Evolutionary conservation across 768 basidiomycete genomes (phyloP).

Genomic region (Tephrocybe rancida): DNA sequence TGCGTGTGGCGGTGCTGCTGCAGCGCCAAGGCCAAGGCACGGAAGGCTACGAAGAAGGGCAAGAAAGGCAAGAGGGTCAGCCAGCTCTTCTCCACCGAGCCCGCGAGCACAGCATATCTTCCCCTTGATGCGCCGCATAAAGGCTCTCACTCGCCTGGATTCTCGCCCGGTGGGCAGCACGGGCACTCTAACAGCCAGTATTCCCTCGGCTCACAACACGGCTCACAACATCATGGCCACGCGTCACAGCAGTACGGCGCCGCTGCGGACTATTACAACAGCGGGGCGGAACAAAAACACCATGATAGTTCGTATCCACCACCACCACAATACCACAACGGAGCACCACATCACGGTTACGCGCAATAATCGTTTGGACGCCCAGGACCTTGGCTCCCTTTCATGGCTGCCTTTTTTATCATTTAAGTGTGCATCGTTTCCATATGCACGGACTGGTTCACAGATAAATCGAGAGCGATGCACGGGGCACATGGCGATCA

Average conservation of each 20-base stretch:
- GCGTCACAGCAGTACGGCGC: slow-evolving; percentile 5
- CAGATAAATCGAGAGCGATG: slow-evolving; percentile 1
- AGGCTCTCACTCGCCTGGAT: slow-evolving; percentile 7
- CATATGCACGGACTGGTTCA: slow-evolving; percentile 2
- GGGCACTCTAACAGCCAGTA: slow-evolving; percentile 14
- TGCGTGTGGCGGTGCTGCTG: slow-evolving; percentile 68
- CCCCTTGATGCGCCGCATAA: slow-evolving; percentile 25
- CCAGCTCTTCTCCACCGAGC: slow-evolving; percentile 23
- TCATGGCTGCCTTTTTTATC: background rate
- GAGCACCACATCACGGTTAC: background rate
- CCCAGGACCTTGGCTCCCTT: background rate
- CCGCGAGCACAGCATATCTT: slow-evolving; percentile 30
- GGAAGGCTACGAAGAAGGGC: slow-evolving; percentile 24
- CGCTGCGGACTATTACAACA: slow-evolving; percentile 6
- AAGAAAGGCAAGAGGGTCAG: slow-evolving; percentile 18
- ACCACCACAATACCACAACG: background rate
- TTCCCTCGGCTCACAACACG: slow-evolving; percentile 7
- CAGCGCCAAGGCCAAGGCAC: slow-evolving; percentile 21
- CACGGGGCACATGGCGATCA: slow-evolving; percentile 5
- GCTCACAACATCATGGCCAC: background rate
- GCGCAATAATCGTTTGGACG: background rate
- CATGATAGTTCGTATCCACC: background rate
- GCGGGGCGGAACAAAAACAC: background rate
- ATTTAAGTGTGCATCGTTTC: background rate
- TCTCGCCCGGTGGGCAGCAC: slow-evolving; percentile 6